Evolutionary conservation across 208 protist species (phyloP).

Genomic region (Acanthamoeba sp.): DNA sequence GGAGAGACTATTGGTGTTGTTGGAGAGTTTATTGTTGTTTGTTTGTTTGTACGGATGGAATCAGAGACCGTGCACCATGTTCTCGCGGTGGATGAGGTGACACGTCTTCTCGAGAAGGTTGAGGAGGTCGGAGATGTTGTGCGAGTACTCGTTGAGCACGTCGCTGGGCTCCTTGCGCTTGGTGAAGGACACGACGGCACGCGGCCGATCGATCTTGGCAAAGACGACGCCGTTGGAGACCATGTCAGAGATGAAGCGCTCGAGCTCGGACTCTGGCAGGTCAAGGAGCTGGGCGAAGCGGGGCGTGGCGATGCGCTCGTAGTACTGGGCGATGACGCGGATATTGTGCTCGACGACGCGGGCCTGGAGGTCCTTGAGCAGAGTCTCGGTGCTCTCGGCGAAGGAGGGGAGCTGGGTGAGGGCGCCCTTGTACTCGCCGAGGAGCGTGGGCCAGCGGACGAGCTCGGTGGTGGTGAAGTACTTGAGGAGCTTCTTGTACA

Average conservation of each 20-base stretch:
- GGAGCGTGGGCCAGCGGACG: slow-evolving; percentile 89
- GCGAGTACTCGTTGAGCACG: slow-evolving; percentile 93
- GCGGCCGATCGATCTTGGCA: slow-evolving; percentile 95
- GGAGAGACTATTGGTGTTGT: too few relatives aligned
- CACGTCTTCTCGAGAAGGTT: slow-evolving; percentile 94
- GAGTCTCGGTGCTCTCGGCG: slow-evolving; percentile 75
- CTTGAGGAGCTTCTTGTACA: slow-evolving; percentile 74
- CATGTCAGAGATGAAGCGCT: slow-evolving; percentile 94
- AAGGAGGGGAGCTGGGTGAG: slow-evolving; percentile 91
- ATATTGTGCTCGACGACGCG: slow-evolving; percentile 97
- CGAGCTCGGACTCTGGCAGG: slow-evolving; percentile 91
- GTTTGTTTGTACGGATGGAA: background rate
- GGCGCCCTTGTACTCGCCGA: slow-evolving; percentile 87
- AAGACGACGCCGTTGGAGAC: slow-evolving; percentile 94
- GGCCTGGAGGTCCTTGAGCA: slow-evolving; percentile 90
- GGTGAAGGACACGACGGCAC: slow-evolving; percentile 94
- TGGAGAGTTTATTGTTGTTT: too few relatives aligned
- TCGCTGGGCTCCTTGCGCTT: slow-evolving; percentile 92
- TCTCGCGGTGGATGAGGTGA: slow-evolving; percentile 95
- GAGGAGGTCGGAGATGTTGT: slow-evolving; percentile 92
- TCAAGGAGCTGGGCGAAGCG: slow-evolving; percentile 94
- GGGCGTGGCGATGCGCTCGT: slow-evolving; percentile 93
- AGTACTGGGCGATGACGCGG: slow-evolving; percentile 95
- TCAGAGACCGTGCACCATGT: slow-evolving; percentile 91
- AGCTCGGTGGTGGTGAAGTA: slow-evolving; percentile 82